A percentile compares a stretch with the other conserved stretches of the same genome.
Conservation (phyloP, 179 eudicot species). For the Gypsophila paniculata region DNA sequence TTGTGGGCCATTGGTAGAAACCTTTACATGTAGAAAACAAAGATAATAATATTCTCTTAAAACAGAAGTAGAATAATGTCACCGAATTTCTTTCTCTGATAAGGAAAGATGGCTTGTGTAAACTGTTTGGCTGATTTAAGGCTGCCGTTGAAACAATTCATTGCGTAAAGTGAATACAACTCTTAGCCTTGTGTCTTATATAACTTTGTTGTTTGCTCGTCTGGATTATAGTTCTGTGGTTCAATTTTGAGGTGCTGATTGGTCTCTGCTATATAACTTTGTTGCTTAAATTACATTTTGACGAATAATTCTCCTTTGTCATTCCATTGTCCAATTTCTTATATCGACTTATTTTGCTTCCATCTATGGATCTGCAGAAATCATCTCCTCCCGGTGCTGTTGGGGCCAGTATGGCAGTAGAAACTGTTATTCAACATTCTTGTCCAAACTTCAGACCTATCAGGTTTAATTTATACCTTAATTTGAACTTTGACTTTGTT, state of each 20-base stretch:
- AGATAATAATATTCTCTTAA: neutral
- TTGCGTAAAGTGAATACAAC: neutral
- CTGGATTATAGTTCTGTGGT: neutral
- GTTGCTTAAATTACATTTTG: conserved; percentile 1
- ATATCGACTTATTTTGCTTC: neutral
- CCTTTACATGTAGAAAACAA: neutral
- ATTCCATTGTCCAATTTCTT: neutral
- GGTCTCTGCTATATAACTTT: neutral
- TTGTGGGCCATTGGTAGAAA: conserved; percentile 1
- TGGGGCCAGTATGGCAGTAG: conserved; percentile 85
- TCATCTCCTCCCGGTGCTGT: conserved; percentile 90
- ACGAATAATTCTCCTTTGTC: neutral
- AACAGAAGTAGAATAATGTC: conserved; percentile 4
- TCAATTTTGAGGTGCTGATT: conserved; percentile 7
- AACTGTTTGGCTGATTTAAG: neutral
- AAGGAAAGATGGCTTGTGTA: neutral
- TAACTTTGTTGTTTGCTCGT: neutral
- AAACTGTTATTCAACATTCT: conserved; percentile 71
- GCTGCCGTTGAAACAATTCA: neutral
- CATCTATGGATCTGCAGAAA: conserved; percentile 42
- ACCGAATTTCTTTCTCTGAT: neutral
- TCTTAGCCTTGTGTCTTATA: neutral
- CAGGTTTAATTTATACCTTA: conserved; percentile 36
- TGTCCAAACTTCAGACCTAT: conserved; percentile 50
- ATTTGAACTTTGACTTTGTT: neutral